Evolutionary conservation across 2,329 filamentous ascomycete genomes (phyloP).

Genomic region (Cadophora luteo-olivacea): DNA sequence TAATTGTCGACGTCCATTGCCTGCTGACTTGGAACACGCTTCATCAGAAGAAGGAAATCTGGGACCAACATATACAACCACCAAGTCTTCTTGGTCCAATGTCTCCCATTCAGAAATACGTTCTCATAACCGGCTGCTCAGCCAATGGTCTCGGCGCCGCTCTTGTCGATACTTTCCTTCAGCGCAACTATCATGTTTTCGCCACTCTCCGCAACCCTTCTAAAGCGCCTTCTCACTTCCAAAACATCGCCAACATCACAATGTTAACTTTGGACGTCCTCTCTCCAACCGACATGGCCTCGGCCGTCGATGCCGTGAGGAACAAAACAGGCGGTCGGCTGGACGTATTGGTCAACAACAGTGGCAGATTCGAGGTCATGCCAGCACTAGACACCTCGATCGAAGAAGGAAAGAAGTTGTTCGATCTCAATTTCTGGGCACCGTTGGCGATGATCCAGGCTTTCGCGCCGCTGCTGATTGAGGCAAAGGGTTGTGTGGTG

Average conservation of each 20-base stretch:
- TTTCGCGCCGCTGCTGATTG: not conserved
- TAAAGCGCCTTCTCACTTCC: slow-evolving; percentile 44
- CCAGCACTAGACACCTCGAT: not conserved
- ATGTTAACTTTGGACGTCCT: slow-evolving; percentile 50
- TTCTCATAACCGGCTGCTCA: slow-evolving; percentile 47
- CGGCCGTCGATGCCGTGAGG: slow-evolving; percentile 38
- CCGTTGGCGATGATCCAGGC: not conserved
- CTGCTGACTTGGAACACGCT: too few relatives aligned
- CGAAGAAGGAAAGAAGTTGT: not conserved
- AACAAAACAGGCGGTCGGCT: not conserved
- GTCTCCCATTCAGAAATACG: slow-evolving; percentile 22
- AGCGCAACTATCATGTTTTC: slow-evolving; percentile 47
- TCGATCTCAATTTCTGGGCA: not conserved
- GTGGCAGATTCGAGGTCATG: not conserved
- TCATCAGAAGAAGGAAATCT: too few relatives aligned
- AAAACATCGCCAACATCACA: slow-evolving; percentile 46
- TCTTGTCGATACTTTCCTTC: slow-evolving; percentile 47
- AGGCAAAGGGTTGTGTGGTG: not conserved
- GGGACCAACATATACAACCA: too few relatives aligned
- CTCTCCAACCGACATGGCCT: slow-evolving; percentile 44
- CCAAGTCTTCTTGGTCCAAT: not conserved
- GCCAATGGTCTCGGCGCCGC: slow-evolving; percentile 47
- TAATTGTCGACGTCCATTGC: too few relatives aligned
- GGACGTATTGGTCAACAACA: not conserved
- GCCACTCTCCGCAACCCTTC: slow-evolving; percentile 47